Evolutionary conservation across 2,329 filamentous ascomycete genomes (phyloP).

Genomic region (Exophiala xenobiotica): DNA sequence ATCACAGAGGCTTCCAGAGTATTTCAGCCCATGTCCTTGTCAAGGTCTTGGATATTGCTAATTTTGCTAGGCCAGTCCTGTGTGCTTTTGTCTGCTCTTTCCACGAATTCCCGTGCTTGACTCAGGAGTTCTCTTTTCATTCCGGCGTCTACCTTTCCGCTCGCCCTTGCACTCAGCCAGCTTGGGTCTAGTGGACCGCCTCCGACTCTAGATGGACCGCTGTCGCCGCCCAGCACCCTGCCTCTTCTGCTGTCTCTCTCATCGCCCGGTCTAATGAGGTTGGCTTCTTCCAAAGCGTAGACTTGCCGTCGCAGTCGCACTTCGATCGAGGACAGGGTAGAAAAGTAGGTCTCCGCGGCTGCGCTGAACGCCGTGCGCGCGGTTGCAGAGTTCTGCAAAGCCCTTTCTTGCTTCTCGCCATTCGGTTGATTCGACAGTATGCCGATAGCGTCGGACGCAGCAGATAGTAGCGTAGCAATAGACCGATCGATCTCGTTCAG

Average conservation of each 20-base stretch:
- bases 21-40: conserved; percentile 2
- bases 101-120: conserved; percentile 58
- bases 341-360: conserved; percentile 62
- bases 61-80: not conserved
- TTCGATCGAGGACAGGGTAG: conserved; percentile 70
- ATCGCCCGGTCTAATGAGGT: conserved; percentile 58
- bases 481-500: conserved; percentile 69
- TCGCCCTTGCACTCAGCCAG: conserved; percentile 77
- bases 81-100: conserved; percentile 23
- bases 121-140: conserved; percentile 81
- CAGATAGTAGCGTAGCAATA: conserved; percentile 52
- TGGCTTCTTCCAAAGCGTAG: conserved; percentile 76
- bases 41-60: not conserved
- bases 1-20: not conserved
- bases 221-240: conserved; percentile 27
- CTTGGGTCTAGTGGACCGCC: conserved; percentile 70
- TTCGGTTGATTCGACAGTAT: conserved; percentile 55
- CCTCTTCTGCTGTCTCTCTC: conserved; percentile 28
- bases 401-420: conserved; percentile 8
- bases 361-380: conserved; percentile 48
- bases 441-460: conserved; percentile 62
- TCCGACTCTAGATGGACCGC: conserved; percentile 45
- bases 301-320: conserved; percentile 73
- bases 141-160: conserved; percentile 74
- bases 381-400: conserved; percentile 10